These are phyloP conservation scores for Immersiporthe knoxdaviesiana DNA, from an alignment of 2,329 filamentous ascomycete genomes.

Conservation along the genomic window DNA sequence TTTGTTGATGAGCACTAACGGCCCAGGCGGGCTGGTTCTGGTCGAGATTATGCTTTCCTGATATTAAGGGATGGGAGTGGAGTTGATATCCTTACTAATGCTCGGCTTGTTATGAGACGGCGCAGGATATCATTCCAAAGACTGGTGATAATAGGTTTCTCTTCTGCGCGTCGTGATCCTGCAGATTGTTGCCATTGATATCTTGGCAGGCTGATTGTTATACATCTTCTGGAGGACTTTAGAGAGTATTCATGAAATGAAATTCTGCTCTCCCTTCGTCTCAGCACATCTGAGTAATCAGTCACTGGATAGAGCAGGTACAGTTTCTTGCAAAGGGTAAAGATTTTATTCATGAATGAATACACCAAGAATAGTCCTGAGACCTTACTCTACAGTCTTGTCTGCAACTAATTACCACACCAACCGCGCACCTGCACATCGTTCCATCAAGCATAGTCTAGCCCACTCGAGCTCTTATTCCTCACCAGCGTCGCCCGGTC, in stretches of 20 bases:
- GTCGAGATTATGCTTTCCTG: constrained; percentile 36
- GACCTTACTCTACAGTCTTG: not conserved
- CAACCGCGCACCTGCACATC: not conserved
- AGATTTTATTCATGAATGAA: not conserved
- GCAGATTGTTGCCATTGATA: not conserved
- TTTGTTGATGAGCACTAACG: constrained; percentile 44
- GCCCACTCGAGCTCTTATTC: constrained; percentile 53
- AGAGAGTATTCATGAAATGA: not conserved
- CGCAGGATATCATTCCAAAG: no score
- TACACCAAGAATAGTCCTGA: not conserved
- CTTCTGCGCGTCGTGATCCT: not conserved
- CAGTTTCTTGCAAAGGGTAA: no score
- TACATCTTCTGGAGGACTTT: not conserved
- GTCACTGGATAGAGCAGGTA: no score
- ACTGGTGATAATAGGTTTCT: no score
- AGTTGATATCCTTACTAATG: not conserved
- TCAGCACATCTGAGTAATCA: no score
- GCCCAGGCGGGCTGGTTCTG: constrained; percentile 39
- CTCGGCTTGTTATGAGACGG: not conserved
- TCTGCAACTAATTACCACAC: not conserved
- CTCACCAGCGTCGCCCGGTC: constrained; percentile 52
- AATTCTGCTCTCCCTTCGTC: no score
- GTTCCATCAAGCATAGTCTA: constrained; percentile 45
- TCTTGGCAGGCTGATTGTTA: not conserved
- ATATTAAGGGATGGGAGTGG: not conserved